Evolutionary conservation across 768 basidiomycete genomes (phyloP), one percentile per base, ranked within the genome.

Genomic region (Boletus pseudo-olivaceus): DNA sequence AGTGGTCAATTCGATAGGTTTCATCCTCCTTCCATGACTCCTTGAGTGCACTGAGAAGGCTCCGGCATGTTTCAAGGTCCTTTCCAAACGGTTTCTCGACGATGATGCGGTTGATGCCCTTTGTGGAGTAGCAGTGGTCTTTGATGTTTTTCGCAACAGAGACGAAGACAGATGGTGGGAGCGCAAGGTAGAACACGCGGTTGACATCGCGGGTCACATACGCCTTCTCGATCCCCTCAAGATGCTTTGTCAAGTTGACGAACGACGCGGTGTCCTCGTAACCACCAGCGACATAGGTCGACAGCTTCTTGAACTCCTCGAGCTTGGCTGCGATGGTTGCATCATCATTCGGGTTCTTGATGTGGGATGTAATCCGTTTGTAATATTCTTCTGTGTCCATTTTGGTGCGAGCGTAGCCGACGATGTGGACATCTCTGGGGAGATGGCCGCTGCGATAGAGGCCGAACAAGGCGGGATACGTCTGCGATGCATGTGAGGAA

Each of bases 1-100:
- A 99, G 70, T 99, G 96, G 73, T 99, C 96, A 69, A 99, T 98
- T 49, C 96, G 90, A 84, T 90, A 99, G 10, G 95, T 98, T 77
- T 99, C 97, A 29, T 98, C 92, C 73, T 99, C 96, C 4, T 79
- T 78, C 94, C 95, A 99, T 57, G 90, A 84, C 60, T 84, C 68
- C 75, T 93, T 95, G 71, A 99, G 79, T 17, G 85, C 78, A 20
- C 73, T 68, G 54, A 98, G 81, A 54, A 99, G 85, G 56, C 82
- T 80, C 46, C 88, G 81, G 52, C 88, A 90, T 9, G 90, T 91
- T 0, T 90, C 83, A 57, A 90, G 81, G 64, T 99, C 96, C 70
- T 93, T 97, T 34, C 96, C 96, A 68, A 99, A 99, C 1, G 96
- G 96, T 74, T 99, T 99, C 76, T 99, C 96, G 62, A 99, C 87